Evolutionary conservation across 2,329 filamentous ascomycete species (phyloP), one percentile per base, ranked within the genome.

Genomic region (Talaromyces sp.): DNA sequence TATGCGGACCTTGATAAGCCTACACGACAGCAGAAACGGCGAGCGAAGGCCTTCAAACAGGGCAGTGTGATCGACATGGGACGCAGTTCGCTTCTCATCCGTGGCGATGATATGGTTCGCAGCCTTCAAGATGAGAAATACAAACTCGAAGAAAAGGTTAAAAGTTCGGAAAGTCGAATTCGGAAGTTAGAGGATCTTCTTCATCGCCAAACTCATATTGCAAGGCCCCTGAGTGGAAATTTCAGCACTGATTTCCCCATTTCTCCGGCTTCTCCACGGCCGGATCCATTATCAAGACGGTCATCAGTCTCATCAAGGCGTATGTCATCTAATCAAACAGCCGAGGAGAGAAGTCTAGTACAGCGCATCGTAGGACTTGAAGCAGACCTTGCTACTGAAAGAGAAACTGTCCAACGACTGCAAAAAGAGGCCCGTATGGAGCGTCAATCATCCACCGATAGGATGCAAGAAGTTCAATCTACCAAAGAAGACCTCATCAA

Each of bases 21-120:
- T 2, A 95, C 92, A 0, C 92, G 90, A 71, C 92, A 95, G 75
- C 93, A 96, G 74, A 87, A 89, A 67, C 93, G 92, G 77, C 88
- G 92, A 65, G 87, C 95, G 6, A 96, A 94, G 76, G 93, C 92
- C 5, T 98, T 99, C 82, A 97, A 97, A 75, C 95, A 96, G 74
- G 95, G 95, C 17, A 98, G 95, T 74, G 86, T 98, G 43, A 93
- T 97, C 72, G 95, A 98, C 75, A 85, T 97, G 67, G 92, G 92
- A n/a, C 88, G 90, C 72, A 96, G 91, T 69, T 94, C 92, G 1
- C 84, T 97, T 10, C 80, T 97, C 72, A 86, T 96, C 15, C 88
- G 92, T 45, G 93, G 92, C n/a, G 92, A 96, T 72, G 93, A 97
- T 68, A 82, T 93, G 68, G 84, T 91, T 38, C 85, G 84, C 74